These are phyloP conservation scores for Phytophthora constricta DNA, from an alignment of 352 stramenopile species.

Conservation along the genomic window DNA sequence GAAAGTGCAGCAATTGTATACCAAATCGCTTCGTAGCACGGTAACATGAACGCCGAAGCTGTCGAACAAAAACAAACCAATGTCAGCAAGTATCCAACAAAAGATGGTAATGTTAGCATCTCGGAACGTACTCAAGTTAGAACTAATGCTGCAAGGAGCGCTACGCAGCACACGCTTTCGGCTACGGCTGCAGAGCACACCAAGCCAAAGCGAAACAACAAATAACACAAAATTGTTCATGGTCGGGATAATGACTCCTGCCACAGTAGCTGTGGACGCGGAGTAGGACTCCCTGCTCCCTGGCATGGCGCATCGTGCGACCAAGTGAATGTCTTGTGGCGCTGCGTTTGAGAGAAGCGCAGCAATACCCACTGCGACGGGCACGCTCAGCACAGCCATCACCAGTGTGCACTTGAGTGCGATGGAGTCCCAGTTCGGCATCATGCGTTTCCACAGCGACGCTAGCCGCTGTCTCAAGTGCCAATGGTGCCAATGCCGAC, in stretches of 20 bases:
- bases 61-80: slow-evolving; percentile 11
- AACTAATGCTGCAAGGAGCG: slow-evolving; percentile 60
- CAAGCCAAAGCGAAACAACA: slow-evolving; percentile 72
- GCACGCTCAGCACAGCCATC: slow-evolving; percentile 58
- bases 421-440: slow-evolving; percentile 80
- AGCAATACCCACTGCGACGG: slow-evolving; percentile 45
- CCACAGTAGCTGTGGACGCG: slow-evolving; percentile 51
- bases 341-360: slow-evolving; percentile 39
- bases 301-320: slow-evolving; percentile 49
- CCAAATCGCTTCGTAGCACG: slow-evolving; percentile 87
- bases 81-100: slow-evolving; percentile 1
- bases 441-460: slow-evolving; percentile 60
- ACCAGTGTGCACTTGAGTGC: slow-evolving; percentile 64
- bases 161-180: slow-evolving; percentile 74
- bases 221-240: slow-evolving; percentile 80
- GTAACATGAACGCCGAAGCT: slow-evolving; percentile 89
- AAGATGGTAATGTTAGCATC: not conserved
- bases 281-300: slow-evolving; percentile 31
- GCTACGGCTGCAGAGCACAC: slow-evolving; percentile 78
- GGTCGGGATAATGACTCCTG: slow-evolving; percentile 58
- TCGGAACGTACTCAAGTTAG: slow-evolving; percentile 72
- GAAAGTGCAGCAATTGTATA: slow-evolving; percentile 78
- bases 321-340: slow-evolving; percentile 41
- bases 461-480: slow-evolving; percentile 30
- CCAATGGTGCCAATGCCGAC: slow-evolving; percentile 25